Evolutionary conservation across 306 rosid genomes (phyloP).

Genomic region (Calophaca sinica): DNA sequence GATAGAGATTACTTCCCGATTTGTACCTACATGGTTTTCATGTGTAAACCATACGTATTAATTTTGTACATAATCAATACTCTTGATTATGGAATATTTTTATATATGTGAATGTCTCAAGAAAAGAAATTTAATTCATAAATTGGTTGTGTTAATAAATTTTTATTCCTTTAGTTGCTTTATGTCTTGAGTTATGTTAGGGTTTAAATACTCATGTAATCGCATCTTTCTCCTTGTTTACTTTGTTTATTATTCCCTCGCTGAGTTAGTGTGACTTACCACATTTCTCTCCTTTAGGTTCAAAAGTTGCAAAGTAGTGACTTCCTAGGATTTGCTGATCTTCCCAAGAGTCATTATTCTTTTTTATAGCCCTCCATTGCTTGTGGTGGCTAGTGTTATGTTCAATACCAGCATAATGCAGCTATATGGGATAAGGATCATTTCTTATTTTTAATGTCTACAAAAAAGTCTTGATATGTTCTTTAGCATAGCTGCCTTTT

Average conservation of each 20-base stretch:
- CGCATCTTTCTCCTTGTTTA: constrained; percentile 10
- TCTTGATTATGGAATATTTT: too few species aligned
- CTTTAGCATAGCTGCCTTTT: constrained; percentile 1
- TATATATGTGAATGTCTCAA: constrained; percentile 1
- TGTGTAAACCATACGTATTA: too few species aligned
- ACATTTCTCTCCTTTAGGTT: too few species aligned
- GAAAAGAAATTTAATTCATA: neutral
- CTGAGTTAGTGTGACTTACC: neutral
- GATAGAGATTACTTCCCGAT: too few species aligned
- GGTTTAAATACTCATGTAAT: neutral
- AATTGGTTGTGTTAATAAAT: neutral
- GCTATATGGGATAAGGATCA: constrained; percentile 1
- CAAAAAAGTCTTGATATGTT: neutral
- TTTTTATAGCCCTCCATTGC: neutral
- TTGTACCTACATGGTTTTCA: too few species aligned
- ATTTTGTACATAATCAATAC: too few species aligned
- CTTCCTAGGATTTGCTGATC: neutral
- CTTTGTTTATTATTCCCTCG: constrained; percentile 5
- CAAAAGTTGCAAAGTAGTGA: too few species aligned
- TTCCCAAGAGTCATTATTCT: neutral
- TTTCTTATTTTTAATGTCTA: neutral
- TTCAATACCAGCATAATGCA: neutral
- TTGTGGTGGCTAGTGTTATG: neutral
- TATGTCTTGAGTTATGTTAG: constrained; percentile 1
- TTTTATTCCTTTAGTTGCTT: constrained; percentile 15